Evolutionary conservation across 257 asterid species (phyloP).

Genomic region (Lycium ferocissimum): DNA sequence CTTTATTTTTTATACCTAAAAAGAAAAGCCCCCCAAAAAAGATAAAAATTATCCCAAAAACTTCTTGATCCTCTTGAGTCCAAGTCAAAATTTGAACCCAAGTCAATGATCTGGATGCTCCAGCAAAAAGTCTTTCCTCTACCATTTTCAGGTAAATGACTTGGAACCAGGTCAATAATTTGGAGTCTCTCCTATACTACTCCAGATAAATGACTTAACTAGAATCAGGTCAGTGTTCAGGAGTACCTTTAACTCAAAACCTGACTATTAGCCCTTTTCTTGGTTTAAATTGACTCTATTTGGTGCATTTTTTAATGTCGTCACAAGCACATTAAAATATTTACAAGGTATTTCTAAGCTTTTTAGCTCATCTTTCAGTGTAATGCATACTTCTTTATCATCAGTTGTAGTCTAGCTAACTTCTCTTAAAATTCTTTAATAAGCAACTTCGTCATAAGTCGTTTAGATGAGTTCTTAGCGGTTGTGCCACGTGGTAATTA

Average conservation of each 20-base stretch:
- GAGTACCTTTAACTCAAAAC: no score
- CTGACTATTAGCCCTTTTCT: no score
- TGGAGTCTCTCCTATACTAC: not conserved
- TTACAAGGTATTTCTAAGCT: no score
- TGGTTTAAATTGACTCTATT: no score
- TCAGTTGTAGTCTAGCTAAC: not conserved
- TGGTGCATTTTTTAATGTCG: no score
- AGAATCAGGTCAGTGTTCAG: not conserved
- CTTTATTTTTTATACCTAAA: not conserved
- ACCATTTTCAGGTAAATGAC: not conserved
- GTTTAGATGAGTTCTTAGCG: no score
- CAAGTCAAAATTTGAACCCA: conserved; percentile 10
- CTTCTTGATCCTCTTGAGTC: not conserved
- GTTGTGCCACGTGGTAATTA: not conserved
- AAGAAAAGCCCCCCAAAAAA: not conserved
- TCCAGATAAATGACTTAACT: no score
- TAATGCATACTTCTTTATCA: not conserved
- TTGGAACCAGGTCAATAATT: not conserved
- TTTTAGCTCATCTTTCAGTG: no score
- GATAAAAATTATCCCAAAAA: not conserved
- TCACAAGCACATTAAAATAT: not conserved
- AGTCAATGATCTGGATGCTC: conserved; percentile 6
- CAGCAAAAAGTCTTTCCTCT: not conserved
- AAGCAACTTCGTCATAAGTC: no score
- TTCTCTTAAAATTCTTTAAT: no score